Evolutionary conservation across 2,329 filamentous ascomycete genomes (phyloP).

Genomic region (Coniochaeta sp.): DNA sequence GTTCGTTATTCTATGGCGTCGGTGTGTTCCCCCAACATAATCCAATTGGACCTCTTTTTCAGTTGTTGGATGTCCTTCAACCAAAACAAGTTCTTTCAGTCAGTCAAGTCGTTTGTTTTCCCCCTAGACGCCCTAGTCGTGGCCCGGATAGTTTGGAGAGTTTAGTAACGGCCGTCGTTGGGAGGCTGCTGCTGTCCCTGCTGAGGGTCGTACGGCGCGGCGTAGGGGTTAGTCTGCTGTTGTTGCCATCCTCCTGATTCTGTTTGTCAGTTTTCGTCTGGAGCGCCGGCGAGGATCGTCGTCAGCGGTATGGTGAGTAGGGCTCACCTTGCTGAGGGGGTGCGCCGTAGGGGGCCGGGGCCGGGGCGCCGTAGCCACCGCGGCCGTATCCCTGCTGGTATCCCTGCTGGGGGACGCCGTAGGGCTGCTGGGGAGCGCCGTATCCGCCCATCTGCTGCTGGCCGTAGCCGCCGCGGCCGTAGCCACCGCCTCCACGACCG

Average conservation of each 20-base stretch:
- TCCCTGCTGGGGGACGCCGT: conserved; percentile 27
- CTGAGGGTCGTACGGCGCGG: conserved; percentile 35
- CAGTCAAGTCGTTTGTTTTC: no score
- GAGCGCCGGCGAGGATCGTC: conserved; percentile 1
- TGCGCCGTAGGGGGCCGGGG: conserved; percentile 29
- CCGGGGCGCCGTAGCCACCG: conserved; percentile 30
- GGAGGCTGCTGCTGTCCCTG: conserved; percentile 29
- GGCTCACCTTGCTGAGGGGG: conserved; percentile 29
- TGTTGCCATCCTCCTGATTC: conserved; percentile 23
- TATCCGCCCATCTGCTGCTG: not conserved
- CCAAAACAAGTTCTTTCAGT: not conserved
- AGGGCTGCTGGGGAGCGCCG: conserved; percentile 26
- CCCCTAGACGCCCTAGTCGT: conserved; percentile 2
- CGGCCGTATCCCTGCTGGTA: conserved; percentile 35
- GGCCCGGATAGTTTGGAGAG: not conserved
- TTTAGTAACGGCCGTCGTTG: conserved; percentile 34
- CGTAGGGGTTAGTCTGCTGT: conserved; percentile 30
- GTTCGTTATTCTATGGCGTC: not conserved
- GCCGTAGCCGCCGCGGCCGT: conserved; percentile 18
- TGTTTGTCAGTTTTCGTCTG: not conserved
- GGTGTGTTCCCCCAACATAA: not conserved
- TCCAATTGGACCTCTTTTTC: no score
- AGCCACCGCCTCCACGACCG: conserved; percentile 25
- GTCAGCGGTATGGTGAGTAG: not conserved
- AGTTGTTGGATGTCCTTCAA: no score